phyloP scores from a whole-genome alignment of 345 rosid species.

The Salix dunnii region DNA sequence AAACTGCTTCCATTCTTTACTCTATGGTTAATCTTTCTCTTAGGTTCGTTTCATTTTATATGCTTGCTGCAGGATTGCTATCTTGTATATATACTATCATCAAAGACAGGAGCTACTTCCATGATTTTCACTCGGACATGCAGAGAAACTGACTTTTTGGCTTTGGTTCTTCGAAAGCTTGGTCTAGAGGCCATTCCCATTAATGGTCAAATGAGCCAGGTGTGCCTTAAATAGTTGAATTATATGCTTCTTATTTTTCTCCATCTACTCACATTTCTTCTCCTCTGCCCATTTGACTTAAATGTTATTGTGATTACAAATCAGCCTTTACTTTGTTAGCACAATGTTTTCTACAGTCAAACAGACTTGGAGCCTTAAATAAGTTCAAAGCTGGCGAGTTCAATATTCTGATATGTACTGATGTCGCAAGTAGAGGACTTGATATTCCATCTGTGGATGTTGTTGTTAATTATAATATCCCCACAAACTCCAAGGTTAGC shows the following conservation, averaged over 20 bases:
- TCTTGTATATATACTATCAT: conserved; percentile 73
- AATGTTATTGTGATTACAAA: neutral
- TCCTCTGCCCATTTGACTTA: neutral
- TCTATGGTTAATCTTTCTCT: neutral
- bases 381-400: conserved; percentile 95
- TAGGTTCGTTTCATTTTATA: conserved; percentile 2
- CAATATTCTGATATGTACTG: conserved; percentile 86
- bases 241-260: neutral
- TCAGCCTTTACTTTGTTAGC: conserved; percentile 1
- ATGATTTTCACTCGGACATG: conserved; percentile 97
- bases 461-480: conserved; percentile 93
- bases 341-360: conserved; percentile 46
- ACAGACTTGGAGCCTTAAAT: conserved; percentile 90
- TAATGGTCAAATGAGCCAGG: conserved; percentile 98
- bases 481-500: conserved; percentile 70
- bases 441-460: conserved; percentile 95
- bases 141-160: conserved; percentile 72
- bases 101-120: conserved; percentile 67
- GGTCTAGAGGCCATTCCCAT: conserved; percentile 91
- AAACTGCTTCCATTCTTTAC: neutral
- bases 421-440: conserved; percentile 97
- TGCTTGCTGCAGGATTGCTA: conserved; percentile 77
- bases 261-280: neutral
- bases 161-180: conserved; percentile 77
- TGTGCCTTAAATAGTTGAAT: conserved; percentile 1